Base-by-base conservation (phyloP, 2,329 filamentous ascomycete genomes). In the Aspergillus sp. region DNA sequence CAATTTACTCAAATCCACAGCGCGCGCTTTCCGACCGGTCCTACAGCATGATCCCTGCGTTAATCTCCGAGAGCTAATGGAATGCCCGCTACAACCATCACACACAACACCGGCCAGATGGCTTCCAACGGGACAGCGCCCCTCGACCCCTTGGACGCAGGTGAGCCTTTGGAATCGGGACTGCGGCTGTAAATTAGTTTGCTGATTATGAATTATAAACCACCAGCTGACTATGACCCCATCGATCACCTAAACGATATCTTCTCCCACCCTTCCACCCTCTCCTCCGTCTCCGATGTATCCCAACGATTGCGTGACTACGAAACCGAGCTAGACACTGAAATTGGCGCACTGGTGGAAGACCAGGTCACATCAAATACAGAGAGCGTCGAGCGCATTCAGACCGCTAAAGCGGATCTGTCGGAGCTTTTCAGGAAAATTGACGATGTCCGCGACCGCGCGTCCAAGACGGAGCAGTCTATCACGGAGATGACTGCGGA, bases 401-500 rank as follows among this genome's bases (percentile, higher is more conserved):
- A 96, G 77, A 86, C 89, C 50, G 93, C 95, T 44, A 93, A 97
- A 78, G 84, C 86, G 56, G 95, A 98, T 77, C 85, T 99, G 61
- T 89, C 89, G 17, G 88, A 89, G 65, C 86, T 99, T 39, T 97
- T 99, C 81, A 86, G 87, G 68, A 96, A 96, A 78, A 97, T 99
- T 73, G 93, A 98, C 74, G 90, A 88, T 63, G 93, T 99, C 55
- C 90, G 93, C 55, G 88, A 89, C 67, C 87, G 93, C 52, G 95
- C 95, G 38, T 85, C 96, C 66, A 87, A 93, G 80, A 98, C 95
- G 18, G 95, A 99, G 76, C 89, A 92, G 73, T 89, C 93, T 64
- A 99, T 99, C 71, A 97, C 93, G 47, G 92, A 92, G 65, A 99
- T 99, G 95, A 99, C 95, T 60, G 92, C 95, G 57, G 95, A 99